Conservation (phyloP, 768 basidiomycete species). For the Lactarius evosmus region DNA sequence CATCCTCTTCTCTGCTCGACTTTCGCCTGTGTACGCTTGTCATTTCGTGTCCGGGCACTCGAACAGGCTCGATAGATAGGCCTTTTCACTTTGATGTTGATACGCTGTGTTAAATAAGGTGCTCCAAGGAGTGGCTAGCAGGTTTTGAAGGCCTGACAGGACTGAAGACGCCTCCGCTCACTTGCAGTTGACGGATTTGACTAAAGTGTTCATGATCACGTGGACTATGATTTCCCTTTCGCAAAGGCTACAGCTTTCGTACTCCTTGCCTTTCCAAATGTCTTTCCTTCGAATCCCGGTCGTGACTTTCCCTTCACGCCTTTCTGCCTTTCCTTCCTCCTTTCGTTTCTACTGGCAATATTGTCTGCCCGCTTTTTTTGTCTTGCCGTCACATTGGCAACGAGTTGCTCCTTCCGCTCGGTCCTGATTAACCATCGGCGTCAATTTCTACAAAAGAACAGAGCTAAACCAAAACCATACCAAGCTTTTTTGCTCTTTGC, state of each 20-base stretch:
- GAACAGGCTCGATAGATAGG: background rate
- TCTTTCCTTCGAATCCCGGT: constrained; percentile 86
- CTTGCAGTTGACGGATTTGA: background rate
- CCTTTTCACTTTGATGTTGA: background rate
- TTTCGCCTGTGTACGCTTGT: constrained; percentile 37
- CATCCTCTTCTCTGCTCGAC: constrained; percentile 39
- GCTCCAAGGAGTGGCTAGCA: background rate
- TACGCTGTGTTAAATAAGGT: background rate
- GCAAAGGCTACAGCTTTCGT: constrained; percentile 31
- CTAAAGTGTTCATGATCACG: constrained; percentile 8
- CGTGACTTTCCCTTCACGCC: constrained; percentile 56
- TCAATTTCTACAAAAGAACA: background rate
- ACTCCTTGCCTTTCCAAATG: constrained; percentile 55
- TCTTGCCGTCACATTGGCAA: constrained; percentile 72
- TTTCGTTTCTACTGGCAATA: constrained; percentile 80
- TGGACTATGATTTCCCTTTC: background rate
- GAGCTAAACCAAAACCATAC: constrained; percentile 44
- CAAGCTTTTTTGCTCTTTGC: constrained; percentile 79
- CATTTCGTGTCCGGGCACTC: constrained; percentile 11
- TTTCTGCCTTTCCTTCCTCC: constrained; percentile 59
- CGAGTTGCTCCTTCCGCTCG: constrained; percentile 77
- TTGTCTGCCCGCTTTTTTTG: constrained; percentile 93
- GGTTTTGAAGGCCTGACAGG: background rate
- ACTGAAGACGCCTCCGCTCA: background rate
- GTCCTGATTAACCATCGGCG: constrained; percentile 51